Evolutionary conservation across 208 protist species (phyloP).

Genomic region (Leishmania tropica): DNA sequence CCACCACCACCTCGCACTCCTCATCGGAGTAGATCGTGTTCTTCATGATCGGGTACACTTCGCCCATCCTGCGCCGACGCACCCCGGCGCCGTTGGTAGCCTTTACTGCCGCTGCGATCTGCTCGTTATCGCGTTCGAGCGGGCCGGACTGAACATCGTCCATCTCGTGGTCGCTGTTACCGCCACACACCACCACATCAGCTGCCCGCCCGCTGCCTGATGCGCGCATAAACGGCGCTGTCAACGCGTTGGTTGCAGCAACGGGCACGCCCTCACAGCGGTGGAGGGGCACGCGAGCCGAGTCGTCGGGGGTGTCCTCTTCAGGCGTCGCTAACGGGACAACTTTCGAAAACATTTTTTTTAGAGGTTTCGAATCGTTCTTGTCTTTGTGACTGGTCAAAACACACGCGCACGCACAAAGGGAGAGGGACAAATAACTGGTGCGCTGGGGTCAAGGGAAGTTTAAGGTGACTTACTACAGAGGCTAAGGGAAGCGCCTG

Average conservation of each 20-base stretch:
- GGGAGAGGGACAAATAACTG: too few relatives aligned
- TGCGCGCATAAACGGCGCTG: neutral
- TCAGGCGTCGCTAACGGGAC: neutral
- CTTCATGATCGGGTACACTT: conserved; percentile 67
- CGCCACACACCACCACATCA: conserved; percentile 35
- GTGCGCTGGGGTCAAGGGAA: neutral
- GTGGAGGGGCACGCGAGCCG: neutral
- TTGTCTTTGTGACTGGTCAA: neutral
- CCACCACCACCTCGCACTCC: conserved; percentile 45
- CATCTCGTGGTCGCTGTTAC: neutral
- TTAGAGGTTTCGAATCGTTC: neutral
- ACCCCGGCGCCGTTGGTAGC: conserved; percentile 2
- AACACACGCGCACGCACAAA: neutral
- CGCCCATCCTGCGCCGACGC: conserved; percentile 40
- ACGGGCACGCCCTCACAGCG: neutral
- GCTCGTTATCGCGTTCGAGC: conserved; percentile 7
- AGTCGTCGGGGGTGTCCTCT: neutral
- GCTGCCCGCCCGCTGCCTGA: conserved; percentile 21
- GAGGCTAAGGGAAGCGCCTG: neutral
- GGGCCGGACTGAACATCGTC: neutral
- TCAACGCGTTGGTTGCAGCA: neutral
- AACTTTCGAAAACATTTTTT: neutral
- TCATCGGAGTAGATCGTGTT: conserved; percentile 64
- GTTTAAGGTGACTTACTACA: neutral
- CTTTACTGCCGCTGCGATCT: neutral